A percentile compares a stretch with the other conserved stretches of the same genome.
Conservation (phyloP, 1,139 yeast species). For the Yamadazyma siamensis region DNA sequence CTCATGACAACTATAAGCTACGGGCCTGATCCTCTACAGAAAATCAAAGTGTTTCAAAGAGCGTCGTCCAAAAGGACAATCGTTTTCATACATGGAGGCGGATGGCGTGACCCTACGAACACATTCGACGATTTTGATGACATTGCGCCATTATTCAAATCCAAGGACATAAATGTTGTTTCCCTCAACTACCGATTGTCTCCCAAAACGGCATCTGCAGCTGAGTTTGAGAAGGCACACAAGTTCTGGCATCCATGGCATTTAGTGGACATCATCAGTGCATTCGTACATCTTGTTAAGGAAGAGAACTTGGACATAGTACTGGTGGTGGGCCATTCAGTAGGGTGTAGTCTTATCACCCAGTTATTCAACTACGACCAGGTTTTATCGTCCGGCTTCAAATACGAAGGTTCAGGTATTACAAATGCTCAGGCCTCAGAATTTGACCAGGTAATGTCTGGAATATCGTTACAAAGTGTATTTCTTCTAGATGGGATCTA, state of each 20-base stretch:
- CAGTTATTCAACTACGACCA: conserved; percentile 43
- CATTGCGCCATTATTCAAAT: conserved; percentile 16
- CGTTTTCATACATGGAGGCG: conserved; percentile 81
- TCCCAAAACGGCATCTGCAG: conserved; percentile 32
- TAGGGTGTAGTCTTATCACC: conserved; percentile 69
- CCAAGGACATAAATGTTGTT: conserved; percentile 21
- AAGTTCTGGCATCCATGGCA: conserved; percentile 56
- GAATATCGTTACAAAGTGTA: conserved; percentile 11
- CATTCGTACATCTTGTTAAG: conserved; percentile 29
- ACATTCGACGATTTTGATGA: conserved; percentile 53
- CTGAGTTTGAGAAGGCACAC: conserved; percentile 8
- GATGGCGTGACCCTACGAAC: conserved; percentile 74
- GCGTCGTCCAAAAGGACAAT: conserved; percentile 17
- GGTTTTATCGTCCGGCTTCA: conserved; percentile 16
- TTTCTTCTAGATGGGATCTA: conserved; percentile 40
- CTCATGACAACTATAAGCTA: conserved; percentile 10
- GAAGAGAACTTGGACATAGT: conserved; percentile 16
- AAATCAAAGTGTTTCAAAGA: conserved; percentile 19
- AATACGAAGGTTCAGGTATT: conserved; percentile 1
- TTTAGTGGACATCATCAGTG: conserved; percentile 51
- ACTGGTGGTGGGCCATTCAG: conserved; percentile 71
- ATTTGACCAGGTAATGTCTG: conserved; percentile 3
- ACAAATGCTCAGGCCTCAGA: neutral
- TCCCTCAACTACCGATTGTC: conserved; percentile 69
- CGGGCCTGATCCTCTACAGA: conserved; percentile 24